Conservation (phyloP, 805 yeast genomes). For the Wickerhamomyces ciferrii region DNA sequence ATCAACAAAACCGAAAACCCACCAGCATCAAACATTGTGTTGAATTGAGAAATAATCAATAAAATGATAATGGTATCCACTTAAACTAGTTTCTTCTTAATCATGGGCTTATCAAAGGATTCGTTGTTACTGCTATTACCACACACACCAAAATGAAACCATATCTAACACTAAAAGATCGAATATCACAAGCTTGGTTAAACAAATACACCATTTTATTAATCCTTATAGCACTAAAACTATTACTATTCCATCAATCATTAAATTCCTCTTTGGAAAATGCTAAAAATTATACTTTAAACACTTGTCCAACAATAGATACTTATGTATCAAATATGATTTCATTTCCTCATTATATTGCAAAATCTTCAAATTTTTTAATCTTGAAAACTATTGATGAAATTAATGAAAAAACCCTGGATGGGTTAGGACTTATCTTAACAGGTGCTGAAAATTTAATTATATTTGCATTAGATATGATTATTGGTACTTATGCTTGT, state of each 20-base stretch:
- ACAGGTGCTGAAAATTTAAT: conserved; percentile 56
- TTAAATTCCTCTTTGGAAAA: conserved; percentile 36
- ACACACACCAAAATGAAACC: conserved; percentile 7
- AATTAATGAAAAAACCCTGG: conserved; percentile 40
- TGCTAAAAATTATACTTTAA: conserved; percentile 31
- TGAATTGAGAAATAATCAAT: not conserved
- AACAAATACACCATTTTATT: conserved; percentile 58
- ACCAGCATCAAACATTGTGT: too few relatives aligned
- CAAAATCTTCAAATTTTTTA: conserved; percentile 48
- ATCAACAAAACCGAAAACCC: not conserved
- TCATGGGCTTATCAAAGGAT: too few relatives aligned
- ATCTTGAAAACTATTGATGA: conserved; percentile 42
- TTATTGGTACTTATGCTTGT: conserved; percentile 86
- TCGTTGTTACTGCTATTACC: too few relatives aligned
- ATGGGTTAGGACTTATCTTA: conserved; percentile 39
- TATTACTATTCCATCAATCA: conserved; percentile 49
- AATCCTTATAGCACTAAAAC: conserved; percentile 51
- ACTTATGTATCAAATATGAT: conserved; percentile 25
- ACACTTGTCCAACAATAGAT: conserved; percentile 46
- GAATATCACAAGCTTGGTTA: conserved; percentile 59
- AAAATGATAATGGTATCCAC: not conserved
- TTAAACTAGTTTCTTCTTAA: too few relatives aligned
- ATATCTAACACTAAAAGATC: conserved; percentile 46
- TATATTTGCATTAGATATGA: conserved; percentile 61
- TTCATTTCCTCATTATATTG: conserved; percentile 52